Percentiles rank a stretch among this genome's conserved stretches.
Evolutionary conservation across 495 filamentous ascomycete genomes (phyloP).

Genomic region (Hyphodiscus hymeniophilus): DNA sequence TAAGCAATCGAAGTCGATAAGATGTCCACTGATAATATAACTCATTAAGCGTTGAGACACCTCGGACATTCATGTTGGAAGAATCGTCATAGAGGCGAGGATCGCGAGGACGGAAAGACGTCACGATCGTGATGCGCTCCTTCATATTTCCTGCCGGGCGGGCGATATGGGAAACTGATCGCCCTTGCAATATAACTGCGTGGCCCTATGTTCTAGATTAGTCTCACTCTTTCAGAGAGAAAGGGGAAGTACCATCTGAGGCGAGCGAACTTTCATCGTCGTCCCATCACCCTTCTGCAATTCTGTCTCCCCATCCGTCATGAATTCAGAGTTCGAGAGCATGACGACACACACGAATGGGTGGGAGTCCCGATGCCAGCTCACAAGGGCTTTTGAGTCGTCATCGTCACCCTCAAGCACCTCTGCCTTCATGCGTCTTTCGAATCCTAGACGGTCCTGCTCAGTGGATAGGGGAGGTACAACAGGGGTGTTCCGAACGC

Average conservation of each 20-base stretch:
- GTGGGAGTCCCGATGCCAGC: background rate
- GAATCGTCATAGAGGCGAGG: background rate
- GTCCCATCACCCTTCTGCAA: background rate
- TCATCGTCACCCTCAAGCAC: background rate
- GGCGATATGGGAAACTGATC: background rate
- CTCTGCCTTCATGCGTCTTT: background rate
- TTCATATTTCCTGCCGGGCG: background rate
- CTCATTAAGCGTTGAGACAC: background rate
- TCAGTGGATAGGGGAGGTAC: background rate
- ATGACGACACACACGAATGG: background rate
- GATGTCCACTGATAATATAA: background rate
- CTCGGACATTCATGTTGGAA: background rate
- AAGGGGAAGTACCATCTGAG: constrained; percentile 1
- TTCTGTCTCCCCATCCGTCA: background rate
- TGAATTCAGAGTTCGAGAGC: background rate
- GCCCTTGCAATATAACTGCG: background rate
- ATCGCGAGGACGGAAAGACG: background rate
- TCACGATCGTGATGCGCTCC: background rate
- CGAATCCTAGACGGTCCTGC: background rate
- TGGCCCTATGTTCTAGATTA: too few relatives aligned
- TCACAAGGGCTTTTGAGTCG: background rate
- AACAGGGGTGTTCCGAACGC: background rate
- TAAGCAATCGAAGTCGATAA: background rate
- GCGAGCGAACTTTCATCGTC: background rate
- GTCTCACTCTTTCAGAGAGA: too few relatives aligned